These are phyloP conservation scores for Pythium vanterpoolii DNA, from an alignment of 352 stramenopile species.

Conservation along the genomic window DNA sequence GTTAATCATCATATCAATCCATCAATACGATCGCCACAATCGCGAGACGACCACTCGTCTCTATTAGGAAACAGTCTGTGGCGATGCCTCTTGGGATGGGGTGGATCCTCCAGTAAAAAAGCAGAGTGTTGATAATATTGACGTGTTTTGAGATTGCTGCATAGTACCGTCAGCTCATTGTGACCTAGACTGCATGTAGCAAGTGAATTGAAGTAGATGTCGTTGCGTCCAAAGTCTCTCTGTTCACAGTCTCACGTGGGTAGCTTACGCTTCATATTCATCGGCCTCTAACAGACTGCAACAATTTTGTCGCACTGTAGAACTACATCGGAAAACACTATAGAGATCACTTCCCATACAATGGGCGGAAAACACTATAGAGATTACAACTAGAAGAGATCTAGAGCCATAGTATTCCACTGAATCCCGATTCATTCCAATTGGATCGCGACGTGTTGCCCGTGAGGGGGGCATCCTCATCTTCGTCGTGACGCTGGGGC, in stretches of 20 bases:
- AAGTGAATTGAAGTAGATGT: constrained; percentile 1
- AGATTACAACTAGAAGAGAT: too few species aligned
- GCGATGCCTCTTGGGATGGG: constrained; percentile 40
- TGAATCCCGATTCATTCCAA: too few species aligned
- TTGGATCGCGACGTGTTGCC: background rate
- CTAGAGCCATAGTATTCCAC: too few species aligned
- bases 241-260: constrained; percentile 12
- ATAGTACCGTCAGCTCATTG: constrained; percentile 6
- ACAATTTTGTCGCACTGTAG: constrained; percentile 19
- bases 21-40: too few species aligned
- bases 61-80: constrained; percentile 48
- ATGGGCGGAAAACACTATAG: too few species aligned
- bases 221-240: constrained; percentile 4
- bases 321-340: constrained; percentile 15
- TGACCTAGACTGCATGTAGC: background rate
- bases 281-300: constrained; percentile 11
- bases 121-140: too few species aligned
- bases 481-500: background rate
- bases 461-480: background rate
- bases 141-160: background rate
- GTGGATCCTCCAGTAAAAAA: too few species aligned
- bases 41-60: too few species aligned
- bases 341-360: background rate
- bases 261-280: constrained; percentile 16
- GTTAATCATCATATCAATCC: too few species aligned